Evolutionary conservation across 2,329 filamentous ascomycete genomes (phyloP).

Genomic region (Aureobasidium uvarum): DNA sequence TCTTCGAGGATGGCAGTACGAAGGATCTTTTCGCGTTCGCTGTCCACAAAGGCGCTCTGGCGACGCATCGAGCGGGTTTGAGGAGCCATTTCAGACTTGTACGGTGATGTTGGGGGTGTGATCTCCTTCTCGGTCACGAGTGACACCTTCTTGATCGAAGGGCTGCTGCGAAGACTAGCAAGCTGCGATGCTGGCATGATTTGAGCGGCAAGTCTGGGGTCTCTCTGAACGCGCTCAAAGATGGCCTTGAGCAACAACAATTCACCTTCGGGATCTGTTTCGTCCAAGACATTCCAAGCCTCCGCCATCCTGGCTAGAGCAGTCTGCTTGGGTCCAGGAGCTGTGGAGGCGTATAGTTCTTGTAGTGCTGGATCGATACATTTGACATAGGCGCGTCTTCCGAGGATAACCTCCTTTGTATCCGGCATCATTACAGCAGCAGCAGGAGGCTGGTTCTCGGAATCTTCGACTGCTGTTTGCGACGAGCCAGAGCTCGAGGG

Average conservation of each 20-base stretch:
- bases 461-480: conserved; percentile 39
- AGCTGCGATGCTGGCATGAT: conserved; percentile 45
- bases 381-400: conserved; percentile 76
- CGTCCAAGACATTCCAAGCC: conserved; percentile 80
- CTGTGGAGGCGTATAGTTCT: conserved; percentile 80
- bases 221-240: conserved; percentile 68
- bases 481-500: conserved; percentile 29
- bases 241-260: conserved; percentile 80
- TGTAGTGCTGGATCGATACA: conserved; percentile 79
- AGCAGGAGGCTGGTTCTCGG: conserved; percentile 64
- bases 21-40: conserved; percentile 33
- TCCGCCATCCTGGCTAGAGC: conserved; percentile 79
- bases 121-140: conserved; percentile 22
- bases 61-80: conserved; percentile 60
- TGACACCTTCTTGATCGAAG: conserved; percentile 27
- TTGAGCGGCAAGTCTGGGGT: conserved; percentile 60
- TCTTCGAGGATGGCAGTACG: conserved; percentile 53
- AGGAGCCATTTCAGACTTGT: conserved; percentile 72
- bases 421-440: conserved; percentile 15
- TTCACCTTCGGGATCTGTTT: conserved; percentile 84
- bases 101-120: conserved; percentile 24
- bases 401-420: conserved; percentile 76
- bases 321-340: conserved; percentile 65
- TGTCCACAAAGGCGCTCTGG: conserved; percentile 26
- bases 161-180: conserved; percentile 34